These are phyloP conservation scores for Mycena filopes DNA, from an alignment of 768 basidiomycete species.

Conservation along the genomic window DNA sequence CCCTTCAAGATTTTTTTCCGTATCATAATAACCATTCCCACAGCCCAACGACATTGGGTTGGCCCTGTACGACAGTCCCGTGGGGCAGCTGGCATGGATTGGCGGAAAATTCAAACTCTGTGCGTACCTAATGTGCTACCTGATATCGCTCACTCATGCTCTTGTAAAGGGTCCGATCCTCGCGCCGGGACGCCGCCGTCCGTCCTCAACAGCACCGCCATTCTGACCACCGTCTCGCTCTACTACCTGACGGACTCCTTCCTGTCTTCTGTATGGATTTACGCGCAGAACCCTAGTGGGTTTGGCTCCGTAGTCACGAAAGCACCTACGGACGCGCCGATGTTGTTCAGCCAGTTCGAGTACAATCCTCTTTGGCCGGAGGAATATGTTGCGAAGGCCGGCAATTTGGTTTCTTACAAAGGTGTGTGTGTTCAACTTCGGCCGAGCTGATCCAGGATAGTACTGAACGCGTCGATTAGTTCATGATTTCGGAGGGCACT, in stretches of 20 bases:
- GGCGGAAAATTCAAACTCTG: slow-evolving; percentile 14
- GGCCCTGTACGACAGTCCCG: slow-evolving; percentile 12
- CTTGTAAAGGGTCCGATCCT: slow-evolving; percentile 27
- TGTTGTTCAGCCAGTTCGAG: slow-evolving; percentile 14
- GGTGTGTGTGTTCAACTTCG: not conserved
- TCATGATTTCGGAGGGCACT: slow-evolving; percentile 25
- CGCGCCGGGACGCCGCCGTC: slow-evolving; percentile 21
- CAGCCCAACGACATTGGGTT: slow-evolving; percentile 30
- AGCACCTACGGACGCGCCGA: slow-evolving; percentile 10
- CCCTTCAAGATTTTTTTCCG: too few relatives aligned
- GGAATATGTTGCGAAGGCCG: slow-evolving; percentile 5
- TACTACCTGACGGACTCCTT: slow-evolving; percentile 38
- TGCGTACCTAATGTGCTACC: slow-evolving; percentile 34
- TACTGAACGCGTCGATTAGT: not conserved
- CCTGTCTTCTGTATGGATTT: slow-evolving; percentile 32
- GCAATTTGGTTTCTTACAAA: slow-evolving; percentile 13
- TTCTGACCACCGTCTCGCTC: slow-evolving; percentile 37
- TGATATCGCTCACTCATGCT: not conserved
- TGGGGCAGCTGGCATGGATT: slow-evolving; percentile 4
- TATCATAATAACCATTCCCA: too few relatives aligned
- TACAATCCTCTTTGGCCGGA: slow-evolving; percentile 16
- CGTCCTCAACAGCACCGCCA: slow-evolving; percentile 14
- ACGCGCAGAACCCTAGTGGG: slow-evolving; percentile 11
- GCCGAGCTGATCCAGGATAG: not conserved
- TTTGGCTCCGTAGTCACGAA: slow-evolving; percentile 1